Conservation (phyloP, 345 rosid species). For the Dovyalis caffra region DNA sequence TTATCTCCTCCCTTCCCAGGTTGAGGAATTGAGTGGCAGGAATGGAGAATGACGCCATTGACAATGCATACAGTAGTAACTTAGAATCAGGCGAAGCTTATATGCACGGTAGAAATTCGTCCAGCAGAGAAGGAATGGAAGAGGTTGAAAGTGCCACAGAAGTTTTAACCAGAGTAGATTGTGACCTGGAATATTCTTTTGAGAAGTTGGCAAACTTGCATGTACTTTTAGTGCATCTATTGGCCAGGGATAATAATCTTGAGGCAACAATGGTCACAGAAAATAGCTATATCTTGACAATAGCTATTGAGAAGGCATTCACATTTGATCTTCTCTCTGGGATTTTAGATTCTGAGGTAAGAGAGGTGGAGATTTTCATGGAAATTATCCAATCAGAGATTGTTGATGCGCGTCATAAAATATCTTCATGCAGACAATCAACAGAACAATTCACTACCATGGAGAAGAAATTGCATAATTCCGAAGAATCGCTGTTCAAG, state of each 20-base stretch:
- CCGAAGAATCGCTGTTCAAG: slow-evolving; percentile 60
- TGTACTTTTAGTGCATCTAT: slow-evolving; percentile 67
- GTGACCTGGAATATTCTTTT: slow-evolving; percentile 49
- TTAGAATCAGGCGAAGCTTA: slow-evolving; percentile 13
- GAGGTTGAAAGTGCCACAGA: slow-evolving; percentile 41
- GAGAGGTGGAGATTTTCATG: slow-evolving; percentile 68
- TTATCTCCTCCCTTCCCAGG: slow-evolving; percentile 1
- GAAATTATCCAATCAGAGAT: slow-evolving; percentile 57
- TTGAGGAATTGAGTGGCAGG: slow-evolving; percentile 21
- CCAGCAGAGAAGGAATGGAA: slow-evolving; percentile 31
- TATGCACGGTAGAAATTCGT: slow-evolving; percentile 23
- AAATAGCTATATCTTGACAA: slow-evolving; percentile 37
- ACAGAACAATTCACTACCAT: slow-evolving; percentile 29
- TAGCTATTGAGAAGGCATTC: slow-evolving; percentile 66
- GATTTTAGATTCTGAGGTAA: slow-evolving; percentile 75
- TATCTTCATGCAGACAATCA: slow-evolving; percentile 56
- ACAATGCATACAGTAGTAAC: background rate
- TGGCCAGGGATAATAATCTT: slow-evolving; percentile 62
- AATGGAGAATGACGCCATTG: slow-evolving; percentile 19
- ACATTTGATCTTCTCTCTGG: slow-evolving; percentile 64
- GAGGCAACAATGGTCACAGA: slow-evolving; percentile 42
- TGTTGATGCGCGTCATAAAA: slow-evolving; percentile 55
- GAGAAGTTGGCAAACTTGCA: slow-evolving; percentile 72
- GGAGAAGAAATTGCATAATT: slow-evolving; percentile 59
- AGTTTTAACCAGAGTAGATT: slow-evolving; percentile 43